These are phyloP conservation scores for Backusella parvicylindrica DNA, from an alignment of 192 early-diverging fungal genomes.

Conservation along the genomic window DNA sequence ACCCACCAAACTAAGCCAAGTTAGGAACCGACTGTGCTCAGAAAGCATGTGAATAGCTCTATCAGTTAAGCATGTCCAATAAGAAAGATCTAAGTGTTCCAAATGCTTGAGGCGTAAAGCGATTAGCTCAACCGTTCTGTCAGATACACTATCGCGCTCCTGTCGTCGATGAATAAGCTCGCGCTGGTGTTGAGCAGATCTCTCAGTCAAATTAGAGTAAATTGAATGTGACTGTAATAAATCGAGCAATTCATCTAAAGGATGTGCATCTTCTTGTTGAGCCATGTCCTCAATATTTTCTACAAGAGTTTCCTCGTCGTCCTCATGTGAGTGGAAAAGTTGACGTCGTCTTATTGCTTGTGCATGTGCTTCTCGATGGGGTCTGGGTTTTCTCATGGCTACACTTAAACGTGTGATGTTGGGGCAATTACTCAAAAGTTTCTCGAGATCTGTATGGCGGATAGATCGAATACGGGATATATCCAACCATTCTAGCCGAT, in stretches of 20 bases:
- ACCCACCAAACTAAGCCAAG: conserved; percentile 26
- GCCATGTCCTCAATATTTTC: neutral
- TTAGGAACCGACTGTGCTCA: neutral
- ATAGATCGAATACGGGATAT: conserved; percentile 30
- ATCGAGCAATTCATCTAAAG: conserved; percentile 10
- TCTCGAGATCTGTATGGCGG: conserved; percentile 5
- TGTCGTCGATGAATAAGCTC: neutral
- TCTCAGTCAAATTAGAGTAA: neutral
- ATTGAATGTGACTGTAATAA: neutral
- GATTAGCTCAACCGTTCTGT: conserved; percentile 3
- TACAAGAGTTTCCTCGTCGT: neutral
- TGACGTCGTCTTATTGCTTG: neutral
- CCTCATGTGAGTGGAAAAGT: neutral
- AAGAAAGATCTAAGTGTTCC: conserved; percentile 9
- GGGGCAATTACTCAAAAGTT: conserved; percentile 23
- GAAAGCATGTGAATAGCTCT: neutral
- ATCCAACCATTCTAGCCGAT: conserved; percentile 39
- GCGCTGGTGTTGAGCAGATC: neutral
- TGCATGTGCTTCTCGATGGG: neutral
- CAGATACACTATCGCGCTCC: neutral
- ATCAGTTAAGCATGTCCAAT: conserved; percentile 11
- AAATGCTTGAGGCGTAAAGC: neutral
- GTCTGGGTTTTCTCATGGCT: neutral
- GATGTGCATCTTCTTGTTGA: neutral
- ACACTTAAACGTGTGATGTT: conserved; percentile 33